Conservation (phyloP, 2,329 filamentous ascomycete species). For the Phyllosticta capitalensis region DNA sequence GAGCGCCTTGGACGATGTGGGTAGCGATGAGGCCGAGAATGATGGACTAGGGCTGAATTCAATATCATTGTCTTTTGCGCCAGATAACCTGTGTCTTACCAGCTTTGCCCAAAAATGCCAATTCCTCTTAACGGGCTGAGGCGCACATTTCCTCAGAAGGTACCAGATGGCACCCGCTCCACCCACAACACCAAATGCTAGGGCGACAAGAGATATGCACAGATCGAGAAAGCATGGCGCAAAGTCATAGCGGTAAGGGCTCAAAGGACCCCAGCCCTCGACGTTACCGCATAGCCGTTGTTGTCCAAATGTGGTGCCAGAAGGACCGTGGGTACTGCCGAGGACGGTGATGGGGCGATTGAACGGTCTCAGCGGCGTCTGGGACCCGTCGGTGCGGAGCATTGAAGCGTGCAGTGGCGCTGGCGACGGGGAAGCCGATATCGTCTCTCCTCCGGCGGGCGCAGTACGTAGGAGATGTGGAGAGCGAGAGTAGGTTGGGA, state of each 20-base stretch:
- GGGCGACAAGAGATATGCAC: constrained; percentile 67
- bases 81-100: constrained; percentile 42
- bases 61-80: neutral
- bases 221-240: constrained; percentile 96
- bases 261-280: constrained; percentile 94
- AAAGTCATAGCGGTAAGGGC: constrained; percentile 79
- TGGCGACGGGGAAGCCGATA: neutral
- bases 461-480: neutral
- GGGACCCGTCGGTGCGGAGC: constrained; percentile 20
- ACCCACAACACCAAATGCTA: constrained; percentile 63
- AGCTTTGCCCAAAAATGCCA: constrained; percentile 92
- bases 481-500: neutral
- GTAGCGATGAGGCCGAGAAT: constrained; percentile 60
- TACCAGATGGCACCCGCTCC: constrained; percentile 73
- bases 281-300: constrained; percentile 78
- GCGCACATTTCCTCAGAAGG: constrained; percentile 59
- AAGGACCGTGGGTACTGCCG: constrained; percentile 46
- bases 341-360: constrained; percentile 15
- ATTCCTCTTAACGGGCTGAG: constrained; percentile 63
- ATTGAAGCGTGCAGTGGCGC: constrained; percentile 18
- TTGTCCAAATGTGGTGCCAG: constrained; percentile 24
- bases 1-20: constrained; percentile 59
- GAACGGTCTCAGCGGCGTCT: constrained; percentile 25
- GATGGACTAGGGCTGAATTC: constrained; percentile 39
- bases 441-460: neutral